phyloP scores from a whole-genome alignment of 306 rosid species.

The Dicorynia guianensis region DNA sequence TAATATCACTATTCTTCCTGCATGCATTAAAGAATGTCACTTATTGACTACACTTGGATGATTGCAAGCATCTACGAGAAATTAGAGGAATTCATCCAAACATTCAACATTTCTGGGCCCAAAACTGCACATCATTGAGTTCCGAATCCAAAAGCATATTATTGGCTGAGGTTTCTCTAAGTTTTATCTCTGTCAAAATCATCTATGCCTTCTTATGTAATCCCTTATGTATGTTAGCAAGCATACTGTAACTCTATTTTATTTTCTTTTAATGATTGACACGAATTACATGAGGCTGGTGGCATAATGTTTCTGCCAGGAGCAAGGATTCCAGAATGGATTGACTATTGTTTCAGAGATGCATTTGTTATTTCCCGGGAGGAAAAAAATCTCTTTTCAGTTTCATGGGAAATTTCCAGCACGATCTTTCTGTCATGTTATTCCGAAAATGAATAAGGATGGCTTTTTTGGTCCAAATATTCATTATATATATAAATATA shows the following conservation, averaged over 20 bases:
- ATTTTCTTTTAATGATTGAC: slow-evolving; percentile 5
- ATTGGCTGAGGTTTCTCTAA: slow-evolving; percentile 23
- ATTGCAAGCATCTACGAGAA: background rate
- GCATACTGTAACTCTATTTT: background rate
- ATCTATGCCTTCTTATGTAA: background rate
- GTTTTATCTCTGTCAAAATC: no score
- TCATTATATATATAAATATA: no score
- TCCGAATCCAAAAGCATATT: background rate
- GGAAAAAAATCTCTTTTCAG: no score
- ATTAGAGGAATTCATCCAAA: slow-evolving; percentile 26
- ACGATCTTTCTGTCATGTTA: no score
- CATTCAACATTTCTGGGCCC: background rate
- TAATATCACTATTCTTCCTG: slow-evolving; percentile 7
- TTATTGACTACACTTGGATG: background rate
- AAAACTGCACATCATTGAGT: slow-evolving; percentile 1
- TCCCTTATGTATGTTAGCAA: background rate
- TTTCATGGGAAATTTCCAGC: no score
- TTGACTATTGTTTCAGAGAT: background rate
- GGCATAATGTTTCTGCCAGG: background rate
- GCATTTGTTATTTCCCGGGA: no score
- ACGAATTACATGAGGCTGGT: slow-evolving; percentile 24
- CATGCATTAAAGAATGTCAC: slow-evolving; percentile 1
- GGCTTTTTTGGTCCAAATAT: no score
- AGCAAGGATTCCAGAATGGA: slow-evolving; percentile 32
- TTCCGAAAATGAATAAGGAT: no score